Evolutionary conservation across 805 yeast genomes (phyloP).

Genomic region (Myxozyma kluyveri): DNA sequence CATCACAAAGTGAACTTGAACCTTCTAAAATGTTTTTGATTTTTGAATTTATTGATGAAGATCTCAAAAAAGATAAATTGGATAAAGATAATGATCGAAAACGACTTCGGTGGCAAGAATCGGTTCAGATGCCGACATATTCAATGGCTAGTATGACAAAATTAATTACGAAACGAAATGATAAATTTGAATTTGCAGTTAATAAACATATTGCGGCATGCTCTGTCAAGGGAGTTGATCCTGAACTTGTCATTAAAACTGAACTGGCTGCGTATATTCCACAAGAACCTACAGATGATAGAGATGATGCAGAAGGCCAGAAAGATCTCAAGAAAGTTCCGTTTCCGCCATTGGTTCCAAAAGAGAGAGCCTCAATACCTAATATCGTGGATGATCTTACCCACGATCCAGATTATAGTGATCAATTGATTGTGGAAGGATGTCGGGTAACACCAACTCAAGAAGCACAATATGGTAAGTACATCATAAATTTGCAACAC

Average conservation of each 20-base stretch:
- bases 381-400: slow-evolving; percentile 52
- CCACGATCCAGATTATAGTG: slow-evolving; percentile 49
- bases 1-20: neutral
- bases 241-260: slow-evolving; percentile 14
- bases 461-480: slow-evolving; percentile 43
- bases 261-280: slow-evolving; percentile 6
- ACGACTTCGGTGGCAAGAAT: neutral
- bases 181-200: slow-evolving; percentile 10
- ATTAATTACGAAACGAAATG: slow-evolving; percentile 18
- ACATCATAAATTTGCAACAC: neutral
- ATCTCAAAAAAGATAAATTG: neutral
- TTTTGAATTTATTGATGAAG: slow-evolving; percentile 25
- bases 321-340: slow-evolving; percentile 7
- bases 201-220: slow-evolving; percentile 10
- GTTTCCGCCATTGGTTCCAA: slow-evolving; percentile 23
- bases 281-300: neutral
- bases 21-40: slow-evolving; percentile 5
- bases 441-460: slow-evolving; percentile 47
- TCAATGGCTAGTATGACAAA: slow-evolving; percentile 21
- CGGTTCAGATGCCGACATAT: slow-evolving; percentile 21
- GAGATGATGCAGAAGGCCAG: neutral
- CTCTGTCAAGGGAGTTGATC: slow-evolving; percentile 8
- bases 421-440: slow-evolving; percentile 59
- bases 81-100: neutral
- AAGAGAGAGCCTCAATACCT: slow-evolving; percentile 46